Percentiles rank a stretch among this genome's conserved stretches.
phyloP scores from a whole-genome alignment of 495 filamentous ascomycete genomes.

The Lepraria neglecta region DNA sequence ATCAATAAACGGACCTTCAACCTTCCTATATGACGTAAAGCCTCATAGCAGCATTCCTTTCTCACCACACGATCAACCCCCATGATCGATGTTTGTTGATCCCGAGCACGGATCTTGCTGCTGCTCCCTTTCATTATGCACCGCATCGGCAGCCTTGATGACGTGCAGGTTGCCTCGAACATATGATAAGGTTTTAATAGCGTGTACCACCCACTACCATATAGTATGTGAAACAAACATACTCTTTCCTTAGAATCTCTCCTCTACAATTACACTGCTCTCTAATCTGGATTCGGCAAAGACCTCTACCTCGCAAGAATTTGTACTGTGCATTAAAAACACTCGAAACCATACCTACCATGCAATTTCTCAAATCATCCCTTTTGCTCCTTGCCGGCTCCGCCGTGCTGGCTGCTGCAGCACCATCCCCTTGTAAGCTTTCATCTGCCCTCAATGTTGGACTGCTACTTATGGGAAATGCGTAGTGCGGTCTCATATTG shows the following conservation, averaged over 20 bases:
- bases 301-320: background rate
- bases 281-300: background rate
- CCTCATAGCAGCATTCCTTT: too few species aligned
- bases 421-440: background rate
- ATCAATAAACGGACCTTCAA: too few species aligned
- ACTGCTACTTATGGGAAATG: background rate
- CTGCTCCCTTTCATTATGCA: too few species aligned
- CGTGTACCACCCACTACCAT: conserved; percentile 1
- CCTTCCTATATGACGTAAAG: too few species aligned
- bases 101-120: too few species aligned
- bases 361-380: conserved; percentile 1
- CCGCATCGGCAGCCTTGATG: too few species aligned
- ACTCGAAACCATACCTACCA: background rate
- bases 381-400: background rate
- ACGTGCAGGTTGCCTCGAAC: background rate
- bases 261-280: background rate
- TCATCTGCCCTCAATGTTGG: background rate
- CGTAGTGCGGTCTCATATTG: background rate
- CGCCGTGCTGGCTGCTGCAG: background rate
- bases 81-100: too few species aligned
- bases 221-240: background rate
- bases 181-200: background rate
- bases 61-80: too few species aligned
- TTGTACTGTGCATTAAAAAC: background rate
- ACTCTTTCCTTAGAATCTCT: background rate